Conservation (phyloP, 805 yeast species). For the Pichia gijzeniarum region DNA sequence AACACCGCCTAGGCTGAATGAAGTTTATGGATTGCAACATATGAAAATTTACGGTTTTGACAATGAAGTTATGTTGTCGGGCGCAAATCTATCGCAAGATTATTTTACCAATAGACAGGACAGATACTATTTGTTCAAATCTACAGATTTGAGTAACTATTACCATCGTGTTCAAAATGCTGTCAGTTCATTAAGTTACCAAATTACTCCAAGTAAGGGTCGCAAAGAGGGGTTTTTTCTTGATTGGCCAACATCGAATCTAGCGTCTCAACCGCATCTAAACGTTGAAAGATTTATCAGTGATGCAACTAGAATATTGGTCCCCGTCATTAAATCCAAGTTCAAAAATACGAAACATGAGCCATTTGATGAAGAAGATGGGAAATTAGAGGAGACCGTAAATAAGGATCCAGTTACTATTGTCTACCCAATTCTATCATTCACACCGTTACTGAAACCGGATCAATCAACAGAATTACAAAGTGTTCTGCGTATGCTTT, state of each 20-base stretch:
- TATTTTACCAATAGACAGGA: conserved; percentile 95
- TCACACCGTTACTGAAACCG: conserved; percentile 68
- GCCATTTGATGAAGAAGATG: conserved; percentile 9
- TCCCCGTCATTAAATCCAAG: conserved; percentile 49
- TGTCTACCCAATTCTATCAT: conserved; percentile 88
- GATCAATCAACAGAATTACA: conserved; percentile 80
- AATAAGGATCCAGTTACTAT: conserved; percentile 41
- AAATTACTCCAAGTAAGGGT: conserved; percentile 41
- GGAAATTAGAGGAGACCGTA: background rate
- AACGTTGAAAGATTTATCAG: conserved; percentile 45
- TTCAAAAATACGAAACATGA: conserved; percentile 17
- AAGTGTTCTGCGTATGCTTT: conserved; percentile 54
- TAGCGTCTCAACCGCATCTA: conserved; percentile 59
- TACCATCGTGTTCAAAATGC: conserved; percentile 66
- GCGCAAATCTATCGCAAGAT: conserved; percentile 88
- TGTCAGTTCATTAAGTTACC: conserved; percentile 65
- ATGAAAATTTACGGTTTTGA: conserved; percentile 97
- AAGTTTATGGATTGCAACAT: conserved; percentile 90
- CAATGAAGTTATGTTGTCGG: conserved; percentile 77
- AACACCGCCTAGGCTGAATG: conserved; percentile 82
- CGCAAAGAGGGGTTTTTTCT: conserved; percentile 42
- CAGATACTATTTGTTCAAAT: conserved; percentile 71
- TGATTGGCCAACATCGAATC: conserved; percentile 68
- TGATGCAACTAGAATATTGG: conserved; percentile 50
- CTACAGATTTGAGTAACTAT: conserved; percentile 56